Percentiles rank a stretch among this genome's conserved stretches.
These are phyloP conservation scores for Cucumis melo DNA, from an alignment of 306 rosid genomes.

Conservation along the genomic window DNA sequence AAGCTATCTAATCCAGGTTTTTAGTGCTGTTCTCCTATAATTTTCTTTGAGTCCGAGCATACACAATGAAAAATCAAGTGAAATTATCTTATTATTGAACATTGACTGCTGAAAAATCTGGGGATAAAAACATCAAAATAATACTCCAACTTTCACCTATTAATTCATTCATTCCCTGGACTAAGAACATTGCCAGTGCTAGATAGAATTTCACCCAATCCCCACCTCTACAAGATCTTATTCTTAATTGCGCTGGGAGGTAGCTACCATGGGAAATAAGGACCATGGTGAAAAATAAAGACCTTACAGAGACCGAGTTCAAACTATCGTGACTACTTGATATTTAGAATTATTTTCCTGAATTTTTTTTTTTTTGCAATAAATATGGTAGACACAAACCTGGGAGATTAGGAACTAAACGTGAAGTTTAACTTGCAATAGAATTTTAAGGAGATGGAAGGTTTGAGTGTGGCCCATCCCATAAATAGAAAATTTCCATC, in stretches of 20 bases:
- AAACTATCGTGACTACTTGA: neutral
- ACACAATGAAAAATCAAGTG: neutral
- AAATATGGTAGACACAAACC: no score
- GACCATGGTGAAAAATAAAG: no score
- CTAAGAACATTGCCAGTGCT: neutral
- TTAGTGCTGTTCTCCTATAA: neutral
- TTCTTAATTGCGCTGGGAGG: neutral
- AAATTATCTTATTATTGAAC: neutral
- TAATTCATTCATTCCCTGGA: neutral
- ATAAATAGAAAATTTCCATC: neutral
- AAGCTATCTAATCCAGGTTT: slow-evolving; percentile 1
- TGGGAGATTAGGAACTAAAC: neutral
- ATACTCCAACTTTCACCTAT: neutral
- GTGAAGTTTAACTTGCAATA: neutral
- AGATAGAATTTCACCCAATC: neutral
- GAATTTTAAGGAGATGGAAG: no score
- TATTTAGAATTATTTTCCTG: no score
- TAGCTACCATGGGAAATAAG: no score
- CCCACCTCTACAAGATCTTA: neutral
- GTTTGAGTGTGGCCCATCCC: no score
- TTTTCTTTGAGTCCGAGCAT: neutral
- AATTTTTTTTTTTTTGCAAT: neutral
- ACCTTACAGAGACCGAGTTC: no score
- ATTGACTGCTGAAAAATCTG: neutral
- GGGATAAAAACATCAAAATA: neutral